Percentiles rank a stretch among this genome's conserved stretches.
phyloP scores from a whole-genome alignment of 2,329 filamentous ascomycete species.

The Aspergillus fijiensis region DNA sequence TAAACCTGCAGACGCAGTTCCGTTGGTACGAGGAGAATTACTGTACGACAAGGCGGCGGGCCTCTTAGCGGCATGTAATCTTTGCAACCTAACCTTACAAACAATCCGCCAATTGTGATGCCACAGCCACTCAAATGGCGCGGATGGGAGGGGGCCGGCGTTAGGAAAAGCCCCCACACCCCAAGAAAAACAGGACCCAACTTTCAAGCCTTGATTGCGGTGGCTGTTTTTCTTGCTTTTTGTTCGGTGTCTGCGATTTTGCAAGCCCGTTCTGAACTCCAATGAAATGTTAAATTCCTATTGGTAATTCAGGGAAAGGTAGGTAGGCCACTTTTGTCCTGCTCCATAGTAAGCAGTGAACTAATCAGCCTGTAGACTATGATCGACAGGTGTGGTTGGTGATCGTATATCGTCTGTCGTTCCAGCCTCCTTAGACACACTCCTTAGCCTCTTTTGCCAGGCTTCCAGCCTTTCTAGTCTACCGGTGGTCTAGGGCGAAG shows the following conservation, averaged over 20 bases:
- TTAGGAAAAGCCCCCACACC: neutral
- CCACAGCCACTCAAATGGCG: neutral
- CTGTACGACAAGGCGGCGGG: neutral
- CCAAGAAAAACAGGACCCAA: constrained; percentile 6
- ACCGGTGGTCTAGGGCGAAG: too few relatives aligned
- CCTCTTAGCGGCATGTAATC: neutral
- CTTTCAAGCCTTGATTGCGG: constrained; percentile 5
- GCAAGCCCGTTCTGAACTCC: neutral
- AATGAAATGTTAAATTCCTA: neutral
- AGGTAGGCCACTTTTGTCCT: neutral
- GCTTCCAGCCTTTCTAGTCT: neutral
- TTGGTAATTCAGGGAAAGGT: neutral
- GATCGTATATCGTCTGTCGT: neutral
- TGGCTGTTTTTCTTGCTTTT: constrained; percentile 5
- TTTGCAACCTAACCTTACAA: neutral
- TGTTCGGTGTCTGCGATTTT: constrained; percentile 2
- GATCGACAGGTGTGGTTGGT: constrained; percentile 3
- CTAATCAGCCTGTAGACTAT: neutral
- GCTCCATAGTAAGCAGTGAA: neutral
- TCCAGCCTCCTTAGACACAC: neutral
- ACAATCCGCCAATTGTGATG: neutral
- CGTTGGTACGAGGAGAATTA: neutral
- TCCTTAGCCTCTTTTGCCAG: neutral
- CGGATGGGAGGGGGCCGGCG: neutral
- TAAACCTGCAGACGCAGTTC: neutral